These are phyloP conservation scores for Suhomyces anneliseae DNA, from an alignment of 1,139 yeast genomes.

Conservation along the genomic window DNA sequence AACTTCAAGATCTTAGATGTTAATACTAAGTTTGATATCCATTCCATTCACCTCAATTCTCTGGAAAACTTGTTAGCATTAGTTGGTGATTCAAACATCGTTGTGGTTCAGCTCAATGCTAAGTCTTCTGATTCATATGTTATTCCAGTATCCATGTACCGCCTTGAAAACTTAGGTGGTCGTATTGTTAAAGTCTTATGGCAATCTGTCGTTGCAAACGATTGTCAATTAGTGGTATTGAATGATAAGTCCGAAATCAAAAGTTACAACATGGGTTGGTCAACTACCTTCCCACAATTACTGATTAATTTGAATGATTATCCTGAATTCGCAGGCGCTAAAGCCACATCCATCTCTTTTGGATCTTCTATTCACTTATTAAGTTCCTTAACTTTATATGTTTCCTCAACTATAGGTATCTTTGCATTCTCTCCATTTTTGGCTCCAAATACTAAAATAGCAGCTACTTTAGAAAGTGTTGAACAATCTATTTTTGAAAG, in stretches of 20 bases:
- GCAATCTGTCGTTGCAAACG: constrained; percentile 31
- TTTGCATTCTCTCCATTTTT: constrained; percentile 39
- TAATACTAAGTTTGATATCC: constrained; percentile 19
- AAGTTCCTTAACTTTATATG: constrained; percentile 39
- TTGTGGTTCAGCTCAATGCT: constrained; percentile 27
- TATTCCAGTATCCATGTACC: constrained; percentile 17
- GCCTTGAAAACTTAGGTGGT: constrained; percentile 18
- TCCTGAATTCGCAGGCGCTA: constrained; percentile 16
- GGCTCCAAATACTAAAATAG: constrained; percentile 19
- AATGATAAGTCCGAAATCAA: constrained; percentile 23
- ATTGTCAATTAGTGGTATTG: constrained; percentile 34
- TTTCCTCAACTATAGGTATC: constrained; percentile 25
- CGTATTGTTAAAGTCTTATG: constrained; percentile 30
- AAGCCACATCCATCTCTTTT: constrained; percentile 34
- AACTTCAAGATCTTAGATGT: constrained; percentile 23
- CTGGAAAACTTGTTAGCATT: constrained; percentile 36
- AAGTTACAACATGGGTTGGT: constrained; percentile 31
- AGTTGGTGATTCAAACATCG: constrained; percentile 29
- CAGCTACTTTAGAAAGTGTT: constrained; percentile 24
- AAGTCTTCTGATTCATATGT: neutral
- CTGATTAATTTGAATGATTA: constrained; percentile 19
- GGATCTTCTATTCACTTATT: constrained; percentile 32
- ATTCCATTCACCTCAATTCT: constrained; percentile 27
- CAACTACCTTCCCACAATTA: constrained; percentile 27
- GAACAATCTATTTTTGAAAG: constrained; percentile 30